Evolutionary conservation across 2,329 filamentous ascomycete species (phyloP), one percentile per base, ranked within the genome.

Genomic region (Colletotrichum spinosum): DNA sequence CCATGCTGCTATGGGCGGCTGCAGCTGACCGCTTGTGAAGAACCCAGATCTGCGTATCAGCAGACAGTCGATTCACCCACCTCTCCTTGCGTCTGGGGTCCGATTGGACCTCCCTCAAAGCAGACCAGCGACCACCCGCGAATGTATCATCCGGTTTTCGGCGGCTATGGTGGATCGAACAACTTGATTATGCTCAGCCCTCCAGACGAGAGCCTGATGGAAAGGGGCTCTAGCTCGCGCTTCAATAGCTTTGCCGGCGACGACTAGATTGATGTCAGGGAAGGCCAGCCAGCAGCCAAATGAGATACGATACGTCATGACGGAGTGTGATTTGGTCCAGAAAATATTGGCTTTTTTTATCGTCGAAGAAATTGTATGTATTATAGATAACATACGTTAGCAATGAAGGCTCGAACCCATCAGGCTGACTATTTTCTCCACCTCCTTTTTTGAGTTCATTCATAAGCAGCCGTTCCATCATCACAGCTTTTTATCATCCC

Each of bases 91-190:
- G 62, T 70, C 55, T 76, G 76, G 73, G 72, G 74, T 1, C 69
- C 73, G 1, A 71, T 75, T 48, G 71, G 70, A 15, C 71, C 71
- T n/a, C 75, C 72, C 39, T 67, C 72, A 33, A 73, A 64, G 54
- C 64, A 65, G 42, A 50, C 57, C 11, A 12, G 49, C 13, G 64
- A 53, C 9, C 50, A 59, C 17, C n/a, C 25, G 1, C 60, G 50
- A n/a, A 45, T 42, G 11, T 65, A 50, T 39, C 44, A 54, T 11
- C 60, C 50, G 34, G 46, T 45, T 8, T 38, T 60, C 9, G 38
- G 51, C 17, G 39, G 17, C 25, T 64, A 54, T 13, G 34, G 39
- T 15, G 39, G 13, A 11, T 25, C 49, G 33, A 67, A 17, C 39
- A 35, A 51, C 41, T 55, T 67, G 38, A 12, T 35, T 13, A 34